Evolutionary conservation across 2,329 filamentous ascomycete species (phyloP).

Genomic region (Phialemoniopsis sp.): DNA sequence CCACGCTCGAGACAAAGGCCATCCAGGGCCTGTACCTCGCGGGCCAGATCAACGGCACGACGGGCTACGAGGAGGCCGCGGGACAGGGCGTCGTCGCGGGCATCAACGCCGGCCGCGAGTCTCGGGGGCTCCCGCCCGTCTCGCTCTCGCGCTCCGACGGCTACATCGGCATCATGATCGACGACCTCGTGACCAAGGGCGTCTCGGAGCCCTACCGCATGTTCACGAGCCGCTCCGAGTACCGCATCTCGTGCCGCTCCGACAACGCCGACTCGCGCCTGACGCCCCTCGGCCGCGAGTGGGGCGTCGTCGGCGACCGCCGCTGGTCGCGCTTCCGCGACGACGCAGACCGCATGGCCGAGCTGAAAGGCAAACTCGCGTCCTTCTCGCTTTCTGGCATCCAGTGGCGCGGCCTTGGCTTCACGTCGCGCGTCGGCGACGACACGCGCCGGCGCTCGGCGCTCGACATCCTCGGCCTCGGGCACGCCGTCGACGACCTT

Average conservation of each 20-base stretch:
- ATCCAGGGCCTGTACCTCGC: constrained; percentile 87
- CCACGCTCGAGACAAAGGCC: constrained; percentile 90
- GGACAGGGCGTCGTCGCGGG: constrained; percentile 90
- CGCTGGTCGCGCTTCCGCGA: constrained; percentile 71
- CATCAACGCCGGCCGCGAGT: constrained; percentile 85
- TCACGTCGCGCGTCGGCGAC: too few species aligned
- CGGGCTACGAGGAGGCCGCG: constrained; percentile 95
- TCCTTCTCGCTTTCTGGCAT: constrained; percentile 3
- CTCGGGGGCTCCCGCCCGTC: constrained; percentile 61
- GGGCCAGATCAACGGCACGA: constrained; percentile 97
- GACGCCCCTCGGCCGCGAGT: constrained; percentile 70
- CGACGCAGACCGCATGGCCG: constrained; percentile 62
- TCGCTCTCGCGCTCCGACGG: constrained; percentile 78
- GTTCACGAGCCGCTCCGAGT: constrained; percentile 96
- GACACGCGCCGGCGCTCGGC: constrained; percentile 56
- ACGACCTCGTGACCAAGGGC: constrained; percentile 94
- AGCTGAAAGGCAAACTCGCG: constrained; percentile 57
- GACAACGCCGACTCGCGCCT: constrained; percentile 92
- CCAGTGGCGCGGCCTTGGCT: constrained; percentile 4
- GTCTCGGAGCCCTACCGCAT: constrained; percentile 97
- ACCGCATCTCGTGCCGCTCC: constrained; percentile 84
- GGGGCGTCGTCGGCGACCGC: constrained; percentile 72
- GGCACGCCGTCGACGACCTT: constrained; percentile 46
- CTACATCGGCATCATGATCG: constrained; percentile 98
- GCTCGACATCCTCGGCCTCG: constrained; percentile 68